A percentile compares a stretch with the other conserved stretches of the same genome.
Conservation (phyloP, 805 yeast species). For the Zygotorulaspora danielsina region DNA sequence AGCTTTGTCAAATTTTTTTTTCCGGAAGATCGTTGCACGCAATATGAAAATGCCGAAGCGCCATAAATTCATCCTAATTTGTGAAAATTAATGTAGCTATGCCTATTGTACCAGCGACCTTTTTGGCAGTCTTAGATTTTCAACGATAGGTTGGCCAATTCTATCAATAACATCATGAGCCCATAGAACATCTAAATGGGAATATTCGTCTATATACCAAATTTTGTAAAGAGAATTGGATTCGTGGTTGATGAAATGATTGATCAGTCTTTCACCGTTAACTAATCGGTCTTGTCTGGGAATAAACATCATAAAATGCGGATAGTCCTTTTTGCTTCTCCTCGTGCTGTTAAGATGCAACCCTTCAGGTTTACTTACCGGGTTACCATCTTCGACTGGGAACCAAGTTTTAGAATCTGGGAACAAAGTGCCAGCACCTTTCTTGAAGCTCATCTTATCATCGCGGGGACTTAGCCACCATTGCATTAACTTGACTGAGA, state of each 20-base stretch:
- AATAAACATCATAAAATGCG: slow-evolving; percentile 61
- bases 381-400: slow-evolving; percentile 22
- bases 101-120: too few species aligned
- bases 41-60: slow-evolving; percentile 4
- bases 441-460: slow-evolving; percentile 41
- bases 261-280: slow-evolving; percentile 61
- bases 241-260: slow-evolving; percentile 63
- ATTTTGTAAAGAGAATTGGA: slow-evolving; percentile 30
- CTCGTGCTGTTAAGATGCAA: slow-evolving; percentile 32
- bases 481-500: slow-evolving; percentile 74
- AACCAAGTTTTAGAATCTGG: slow-evolving; percentile 56
- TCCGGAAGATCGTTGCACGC: slow-evolving; percentile 2
- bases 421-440: slow-evolving; percentile 42
- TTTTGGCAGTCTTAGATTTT: slow-evolving; percentile 31
- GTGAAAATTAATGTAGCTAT: too few species aligned
- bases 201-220: slow-evolving; percentile 52
- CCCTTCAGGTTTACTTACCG: slow-evolving; percentile 12
- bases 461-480: slow-evolving; percentile 75
- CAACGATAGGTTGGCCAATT: slow-evolving; percentile 51
- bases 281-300: slow-evolving; percentile 77
- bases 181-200: slow-evolving; percentile 93
- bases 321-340: slow-evolving; percentile 39
- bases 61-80: too few species aligned
- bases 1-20: slow-evolving; percentile 10
- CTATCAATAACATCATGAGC: slow-evolving; percentile 67